These are phyloP conservation scores for Linaria vulgaris DNA, from an alignment of 257 asterid genomes.

Conservation along the genomic window DNA sequence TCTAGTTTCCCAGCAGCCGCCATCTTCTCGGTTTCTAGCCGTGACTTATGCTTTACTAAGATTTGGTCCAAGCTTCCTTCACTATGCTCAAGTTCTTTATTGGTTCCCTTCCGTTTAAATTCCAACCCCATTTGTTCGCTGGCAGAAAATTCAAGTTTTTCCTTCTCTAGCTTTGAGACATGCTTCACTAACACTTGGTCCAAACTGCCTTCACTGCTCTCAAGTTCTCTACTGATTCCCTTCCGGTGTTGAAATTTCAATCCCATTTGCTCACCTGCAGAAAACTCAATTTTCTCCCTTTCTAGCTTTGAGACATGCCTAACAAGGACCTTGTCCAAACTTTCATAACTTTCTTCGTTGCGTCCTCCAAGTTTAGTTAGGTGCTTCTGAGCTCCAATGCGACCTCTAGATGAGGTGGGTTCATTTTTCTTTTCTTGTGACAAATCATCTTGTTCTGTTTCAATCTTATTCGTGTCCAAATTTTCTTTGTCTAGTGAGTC, in stretches of 20 bases:
- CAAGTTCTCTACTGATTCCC: conserved; percentile 27
- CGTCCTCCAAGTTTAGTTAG: conserved; percentile 28
- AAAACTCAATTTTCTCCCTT: conserved; percentile 50
- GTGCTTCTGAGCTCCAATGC: conserved; percentile 16
- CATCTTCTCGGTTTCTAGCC: conserved; percentile 64
- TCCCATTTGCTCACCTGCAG: conserved; percentile 38
- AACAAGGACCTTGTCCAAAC: conserved; percentile 68
- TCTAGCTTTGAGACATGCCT: conserved; percentile 84
- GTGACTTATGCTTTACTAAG: conserved; percentile 58
- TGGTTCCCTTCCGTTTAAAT: conserved; percentile 34
- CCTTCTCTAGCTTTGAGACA: conserved; percentile 76
- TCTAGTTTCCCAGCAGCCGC: conserved; percentile 32
- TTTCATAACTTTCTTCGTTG: conserved; percentile 37
- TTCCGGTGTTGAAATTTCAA: conserved; percentile 38
- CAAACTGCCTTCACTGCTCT: conserved; percentile 52
- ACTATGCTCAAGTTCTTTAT: conserved; percentile 27
- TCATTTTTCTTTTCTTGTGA: conserved; percentile 26
- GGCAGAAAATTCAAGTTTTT: conserved; percentile 44
- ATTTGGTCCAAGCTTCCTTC: conserved; percentile 68
- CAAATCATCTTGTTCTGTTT: conserved; percentile 23
- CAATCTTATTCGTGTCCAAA: conserved; percentile 37
- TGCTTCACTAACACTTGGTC: conserved; percentile 76
- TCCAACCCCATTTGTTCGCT: conserved; percentile 38
- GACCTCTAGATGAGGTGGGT: conserved; percentile 29
- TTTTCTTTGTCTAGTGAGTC: conserved; percentile 52